Evolutionary conservation across 805 yeast species (phyloP).

Genomic region (Candida broadrunensis): DNA sequence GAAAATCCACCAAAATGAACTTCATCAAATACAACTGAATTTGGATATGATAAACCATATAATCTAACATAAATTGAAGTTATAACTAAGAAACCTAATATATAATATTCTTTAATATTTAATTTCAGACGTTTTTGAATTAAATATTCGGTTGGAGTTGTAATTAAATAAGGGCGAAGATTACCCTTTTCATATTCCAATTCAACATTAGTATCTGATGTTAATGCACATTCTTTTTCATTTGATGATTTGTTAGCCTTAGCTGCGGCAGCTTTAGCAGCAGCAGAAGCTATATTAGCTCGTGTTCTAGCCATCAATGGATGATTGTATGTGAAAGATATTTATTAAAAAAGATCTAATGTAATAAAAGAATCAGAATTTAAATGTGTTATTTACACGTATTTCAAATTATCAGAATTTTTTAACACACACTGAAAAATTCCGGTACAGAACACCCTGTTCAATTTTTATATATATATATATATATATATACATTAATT

Average conservation of each 20-base stretch:
- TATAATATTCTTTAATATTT: constrained; percentile 21
- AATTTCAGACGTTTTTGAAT: constrained; percentile 39
- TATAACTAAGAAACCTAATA: constrained; percentile 40
- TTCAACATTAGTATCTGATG: constrained; percentile 7
- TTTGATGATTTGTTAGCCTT: constrained; percentile 2
- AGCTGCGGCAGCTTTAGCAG: constrained; percentile 2
- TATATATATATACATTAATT: too few relatives aligned
- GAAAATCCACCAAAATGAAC: constrained; percentile 98
- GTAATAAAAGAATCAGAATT: too few relatives aligned
- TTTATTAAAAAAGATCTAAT: too few relatives aligned
- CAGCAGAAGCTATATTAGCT: not conserved
- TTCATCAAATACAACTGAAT: constrained; percentile 88
- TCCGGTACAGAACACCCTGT: too few relatives aligned
- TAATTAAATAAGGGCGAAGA: constrained; percentile 48
- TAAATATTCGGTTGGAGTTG: constrained; percentile 45
- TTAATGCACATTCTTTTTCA: not conserved
- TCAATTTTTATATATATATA: too few relatives aligned
- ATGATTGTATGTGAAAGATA: too few relatives aligned
- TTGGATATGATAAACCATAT: constrained; percentile 59
- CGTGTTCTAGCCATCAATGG: constrained; percentile 5
- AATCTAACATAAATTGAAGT: constrained; percentile 60
- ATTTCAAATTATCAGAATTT: too few relatives aligned
- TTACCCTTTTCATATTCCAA: constrained; percentile 8
- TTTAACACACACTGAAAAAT: too few relatives aligned
- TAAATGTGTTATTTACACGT: too few relatives aligned